phyloP scores from a whole-genome alignment of 2,329 filamentous ascomycete species.

The Aspergillus sp. region DNA sequence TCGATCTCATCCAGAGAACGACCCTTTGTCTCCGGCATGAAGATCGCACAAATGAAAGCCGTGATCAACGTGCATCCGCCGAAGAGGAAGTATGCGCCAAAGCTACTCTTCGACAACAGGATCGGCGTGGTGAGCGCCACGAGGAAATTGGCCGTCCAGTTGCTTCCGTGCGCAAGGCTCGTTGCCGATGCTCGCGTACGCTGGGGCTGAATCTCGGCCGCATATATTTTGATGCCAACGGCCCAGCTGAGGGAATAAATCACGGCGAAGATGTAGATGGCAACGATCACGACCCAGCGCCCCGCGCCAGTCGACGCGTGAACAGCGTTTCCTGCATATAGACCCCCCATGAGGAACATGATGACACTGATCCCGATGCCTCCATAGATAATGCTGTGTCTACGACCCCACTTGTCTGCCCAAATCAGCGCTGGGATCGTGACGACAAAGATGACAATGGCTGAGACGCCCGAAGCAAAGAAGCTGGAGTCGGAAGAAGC shows the following conservation, averaged over 20 bases:
- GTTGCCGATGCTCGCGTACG: slow-evolving; percentile 56
- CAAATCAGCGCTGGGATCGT: slow-evolving; percentile 58
- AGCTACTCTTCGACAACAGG: slow-evolving; percentile 43
- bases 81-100: slow-evolving; percentile 49
- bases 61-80: slow-evolving; percentile 42
- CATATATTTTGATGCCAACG: slow-evolving; percentile 57
- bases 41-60: slow-evolving; percentile 38
- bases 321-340: slow-evolving; percentile 33
- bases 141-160: slow-evolving; percentile 34
- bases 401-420: slow-evolving; percentile 58
- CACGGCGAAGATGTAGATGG: slow-evolving; percentile 29
- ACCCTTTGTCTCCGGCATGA: slow-evolving; percentile 54
- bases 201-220: slow-evolving; percentile 58
- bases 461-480: slow-evolving; percentile 61
- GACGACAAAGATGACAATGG: slow-evolving; percentile 57
- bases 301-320: slow-evolving; percentile 26
- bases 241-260: slow-evolving; percentile 48
- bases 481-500: slow-evolving; percentile 55
- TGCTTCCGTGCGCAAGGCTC: slow-evolving; percentile 48
- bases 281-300: slow-evolving; percentile 30
- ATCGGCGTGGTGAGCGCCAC: slow-evolving; percentile 48
- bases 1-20: slow-evolving; percentile 52
- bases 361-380: slow-evolving; percentile 49
- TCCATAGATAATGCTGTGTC: slow-evolving; percentile 54
- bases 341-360: slow-evolving; percentile 35